Conservation (phyloP, 345 rosid genomes). For the Corchorus olitorius region DNA sequence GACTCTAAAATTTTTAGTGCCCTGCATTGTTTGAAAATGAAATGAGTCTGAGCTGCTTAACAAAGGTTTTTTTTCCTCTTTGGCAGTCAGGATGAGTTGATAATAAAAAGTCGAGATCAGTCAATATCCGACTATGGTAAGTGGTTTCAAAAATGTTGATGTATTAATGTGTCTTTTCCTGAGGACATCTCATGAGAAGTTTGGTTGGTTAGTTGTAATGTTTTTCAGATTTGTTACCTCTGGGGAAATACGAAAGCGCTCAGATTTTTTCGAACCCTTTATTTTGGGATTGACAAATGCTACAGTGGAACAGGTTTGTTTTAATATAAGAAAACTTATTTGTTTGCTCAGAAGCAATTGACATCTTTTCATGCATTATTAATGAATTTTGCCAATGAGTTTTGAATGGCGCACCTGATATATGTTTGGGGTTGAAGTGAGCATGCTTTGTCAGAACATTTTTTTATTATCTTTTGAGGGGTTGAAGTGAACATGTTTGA, state of each 20-base stretch:
- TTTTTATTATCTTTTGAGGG: not conserved
- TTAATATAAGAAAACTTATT: not conserved
- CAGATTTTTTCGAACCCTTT: conserved; percentile 91
- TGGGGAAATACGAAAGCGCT: conserved; percentile 86
- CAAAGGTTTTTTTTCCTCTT: conserved; percentile 21
- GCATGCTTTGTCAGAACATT: not conserved
- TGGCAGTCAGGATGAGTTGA: conserved; percentile 78
- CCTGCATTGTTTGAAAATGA: conserved; percentile 7
- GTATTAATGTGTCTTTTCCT: conserved; percentile 16
- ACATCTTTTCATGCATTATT: conserved; percentile 12
- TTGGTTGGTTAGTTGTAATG: conserved; percentile 87
- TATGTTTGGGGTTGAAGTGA: not conserved
- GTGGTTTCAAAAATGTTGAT: conserved; percentile 29
- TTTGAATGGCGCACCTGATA: not conserved
- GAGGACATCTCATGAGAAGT: conserved; percentile 39
- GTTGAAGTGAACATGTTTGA: not conserved
- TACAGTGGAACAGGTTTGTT: conserved; percentile 92
- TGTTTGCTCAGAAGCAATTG: not conserved
- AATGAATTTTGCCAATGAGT: not conserved
- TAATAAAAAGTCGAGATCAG: conserved; percentile 83
- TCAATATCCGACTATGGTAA: conserved; percentile 91
- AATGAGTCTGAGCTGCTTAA: conserved; percentile 21
- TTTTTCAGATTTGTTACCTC: conserved; percentile 99
- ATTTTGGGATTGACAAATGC: conserved; percentile 77
- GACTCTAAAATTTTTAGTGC: not conserved